These are phyloP conservation scores for Fagus sylvatica DNA, from an alignment of 306 rosid genomes.

Conservation along the genomic window DNA sequence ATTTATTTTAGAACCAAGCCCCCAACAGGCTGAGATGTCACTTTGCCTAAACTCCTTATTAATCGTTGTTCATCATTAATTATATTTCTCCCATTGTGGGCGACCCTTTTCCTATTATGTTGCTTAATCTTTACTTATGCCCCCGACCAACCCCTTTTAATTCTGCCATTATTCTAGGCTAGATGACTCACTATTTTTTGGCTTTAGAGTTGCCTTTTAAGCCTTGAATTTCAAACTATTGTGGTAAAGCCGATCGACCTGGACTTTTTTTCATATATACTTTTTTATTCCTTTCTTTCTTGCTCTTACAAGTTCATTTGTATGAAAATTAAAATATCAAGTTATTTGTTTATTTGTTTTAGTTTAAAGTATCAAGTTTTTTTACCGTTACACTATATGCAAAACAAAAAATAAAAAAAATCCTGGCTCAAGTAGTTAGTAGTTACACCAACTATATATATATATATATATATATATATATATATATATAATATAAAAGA, in stretches of 20 bases:
- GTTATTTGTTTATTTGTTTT: too few species aligned
- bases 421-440: too few species aligned
- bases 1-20: neutral
- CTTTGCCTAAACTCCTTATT: neutral
- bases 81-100: conserved; percentile 10
- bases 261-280: neutral
- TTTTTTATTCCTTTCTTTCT: neutral
- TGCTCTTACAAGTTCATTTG: too few species aligned
- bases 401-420: too few species aligned
- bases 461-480: too few species aligned
- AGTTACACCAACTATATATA: too few species aligned
- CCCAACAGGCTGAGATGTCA: neutral
- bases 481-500: too few species aligned
- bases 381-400: too few species aligned
- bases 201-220: conserved; percentile 1
- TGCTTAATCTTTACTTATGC: conserved; percentile 50
- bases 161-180: conserved; percentile 28
- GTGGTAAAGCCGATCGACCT: neutral
- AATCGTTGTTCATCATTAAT: neutral
- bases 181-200: conserved; percentile 9
- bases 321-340: too few species aligned
- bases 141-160: conserved; percentile 36
- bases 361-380: too few species aligned
- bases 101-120: conserved; percentile 27
- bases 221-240: neutral